Base-by-base conservation (phyloP, 495 filamentous ascomycete genomes). In the Penicillium bovifimosum region DNA sequence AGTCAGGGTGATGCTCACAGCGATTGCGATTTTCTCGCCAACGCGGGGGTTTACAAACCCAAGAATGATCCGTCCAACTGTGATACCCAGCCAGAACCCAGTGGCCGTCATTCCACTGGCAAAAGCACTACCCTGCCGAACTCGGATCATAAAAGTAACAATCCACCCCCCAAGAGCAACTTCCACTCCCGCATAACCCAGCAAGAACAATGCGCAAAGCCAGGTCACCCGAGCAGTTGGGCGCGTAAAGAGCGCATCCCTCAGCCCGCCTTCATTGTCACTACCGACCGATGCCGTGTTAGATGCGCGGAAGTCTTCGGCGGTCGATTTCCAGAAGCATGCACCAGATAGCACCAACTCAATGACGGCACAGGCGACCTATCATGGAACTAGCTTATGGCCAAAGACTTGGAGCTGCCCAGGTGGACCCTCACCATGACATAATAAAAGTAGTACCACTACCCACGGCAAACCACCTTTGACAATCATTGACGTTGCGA, bases 141-240 rank as follows among this genome's bases (percentile, higher is more conserved):
- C 76, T 10, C 70, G 69, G 13, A 81, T 79, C 80, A 85, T 85
- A 54, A 85, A 86, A 3, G 74, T 78, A 31, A 84, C 80, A 53
- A 86, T 80, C 83, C 83, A 86, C 8, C 83, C 83, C 28, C 89
- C 88, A 0, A 95, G 76, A 0, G 85, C 83, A 17, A 96, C 90
- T 64, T 96, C 90, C n/a, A 84, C 71, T 36, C 90, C 90, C 9
- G 93, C 87, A 59, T 93, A 95, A 34, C 80, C 80, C 3, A 95
- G 75, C 33, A 93, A 68, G 68, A 95, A 95, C 13, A 86, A 38
- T 8, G 90, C 79, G 32, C 82, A 80, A 18, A 93, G 67, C 88
- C 89, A 96, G 24, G 86, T 86, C 3, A 93, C 78, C 7, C 66
- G 53, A 32, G 61, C 77, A 45, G 54, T 72, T 41, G 61, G 74